A percentile compares a stretch with the other conserved stretches of the same genome.
Conservation (phyloP, 129 eudicot species). For the Solidago caesia region DNA sequence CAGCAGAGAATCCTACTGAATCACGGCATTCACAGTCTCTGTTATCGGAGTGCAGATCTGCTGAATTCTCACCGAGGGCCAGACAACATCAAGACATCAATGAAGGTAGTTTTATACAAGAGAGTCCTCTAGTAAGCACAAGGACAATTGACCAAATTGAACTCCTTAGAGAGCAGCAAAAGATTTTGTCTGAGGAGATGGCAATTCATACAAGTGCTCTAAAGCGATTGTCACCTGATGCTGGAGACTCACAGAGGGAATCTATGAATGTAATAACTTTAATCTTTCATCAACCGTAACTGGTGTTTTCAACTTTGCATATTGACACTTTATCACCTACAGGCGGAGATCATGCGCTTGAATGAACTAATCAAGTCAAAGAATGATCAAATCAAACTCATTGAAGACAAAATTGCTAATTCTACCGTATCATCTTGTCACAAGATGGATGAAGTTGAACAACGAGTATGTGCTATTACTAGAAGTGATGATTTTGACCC, state of each 20-base stretch:
- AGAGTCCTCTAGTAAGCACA: conserved; percentile 76
- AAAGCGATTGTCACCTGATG: conserved; percentile 69
- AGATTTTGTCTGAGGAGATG: conserved; percentile 88
- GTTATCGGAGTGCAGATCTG: conserved; percentile 61
- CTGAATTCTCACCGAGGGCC: conserved; percentile 51
- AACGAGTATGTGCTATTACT: conserved; percentile 45
- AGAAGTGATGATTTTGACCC: background rate
- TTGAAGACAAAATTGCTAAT: conserved; percentile 57
- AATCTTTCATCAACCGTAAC: conserved; percentile 11
- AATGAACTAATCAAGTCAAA: conserved; percentile 64
- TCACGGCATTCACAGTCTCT: conserved; percentile 70
- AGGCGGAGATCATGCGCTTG: conserved; percentile 73
- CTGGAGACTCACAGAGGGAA: conserved; percentile 54
- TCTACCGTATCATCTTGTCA: conserved; percentile 43
- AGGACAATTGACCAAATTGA: conserved; percentile 82
- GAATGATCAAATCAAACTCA: conserved; percentile 62
- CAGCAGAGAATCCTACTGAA: conserved; percentile 69
- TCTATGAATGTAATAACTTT: conserved; percentile 50
- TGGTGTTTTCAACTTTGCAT: conserved; percentile 10
- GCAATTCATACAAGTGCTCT: conserved; percentile 82
- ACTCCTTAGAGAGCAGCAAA: conserved; percentile 87
- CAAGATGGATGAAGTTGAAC: conserved; percentile 52
- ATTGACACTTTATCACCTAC: conserved; percentile 19
- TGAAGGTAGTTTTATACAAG: conserved; percentile 61
- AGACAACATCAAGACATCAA: conserved; percentile 53